Conservation (phyloP, 495 filamentous ascomycete genomes). For the Penicillium ucsense region DNA sequence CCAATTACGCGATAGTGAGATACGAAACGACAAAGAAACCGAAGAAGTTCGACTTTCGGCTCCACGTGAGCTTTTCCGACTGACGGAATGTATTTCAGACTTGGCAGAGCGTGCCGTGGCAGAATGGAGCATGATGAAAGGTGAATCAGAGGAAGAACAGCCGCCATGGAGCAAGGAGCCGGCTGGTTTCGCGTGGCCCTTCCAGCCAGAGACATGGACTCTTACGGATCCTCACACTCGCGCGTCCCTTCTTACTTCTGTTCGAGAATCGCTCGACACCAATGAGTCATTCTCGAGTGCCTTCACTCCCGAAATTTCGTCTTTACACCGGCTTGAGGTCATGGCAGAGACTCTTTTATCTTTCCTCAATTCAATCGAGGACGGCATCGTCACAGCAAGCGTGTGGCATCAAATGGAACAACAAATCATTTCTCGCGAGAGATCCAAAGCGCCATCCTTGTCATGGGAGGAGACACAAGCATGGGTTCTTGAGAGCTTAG, state of each 20-base stretch:
- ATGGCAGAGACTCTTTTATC: slow-evolving; percentile 55
- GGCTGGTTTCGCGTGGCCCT: slow-evolving; percentile 62
- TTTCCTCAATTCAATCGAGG: slow-evolving; percentile 62
- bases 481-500: slow-evolving; percentile 63
- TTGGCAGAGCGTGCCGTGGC: slow-evolving; percentile 66
- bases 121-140: slow-evolving; percentile 72
- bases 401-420: slow-evolving; percentile 66
- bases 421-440: slow-evolving; percentile 44
- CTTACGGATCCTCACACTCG: slow-evolving; percentile 26
- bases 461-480: slow-evolving; percentile 54
- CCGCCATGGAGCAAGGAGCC: slow-evolving; percentile 50
- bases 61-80: slow-evolving; percentile 75
- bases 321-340: slow-evolving; percentile 58
- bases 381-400: slow-evolving; percentile 58
- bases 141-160: slow-evolving; percentile 27
- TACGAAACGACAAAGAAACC: slow-evolving; percentile 25
- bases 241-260: slow-evolving; percentile 22
- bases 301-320: slow-evolving; percentile 49
- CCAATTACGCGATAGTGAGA: slow-evolving; percentile 21
- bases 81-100: slow-evolving; percentile 74
- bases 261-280: slow-evolving; percentile 62
- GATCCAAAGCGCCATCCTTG: slow-evolving; percentile 32
- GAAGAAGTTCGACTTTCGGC: slow-evolving; percentile 54
- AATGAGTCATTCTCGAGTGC: slow-evolving; percentile 46
- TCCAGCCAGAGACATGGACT: slow-evolving; percentile 45